Evolutionary conservation across 176 grass and related monocot species (phyloP).

Genomic region (Paspalum notatum): DNA sequence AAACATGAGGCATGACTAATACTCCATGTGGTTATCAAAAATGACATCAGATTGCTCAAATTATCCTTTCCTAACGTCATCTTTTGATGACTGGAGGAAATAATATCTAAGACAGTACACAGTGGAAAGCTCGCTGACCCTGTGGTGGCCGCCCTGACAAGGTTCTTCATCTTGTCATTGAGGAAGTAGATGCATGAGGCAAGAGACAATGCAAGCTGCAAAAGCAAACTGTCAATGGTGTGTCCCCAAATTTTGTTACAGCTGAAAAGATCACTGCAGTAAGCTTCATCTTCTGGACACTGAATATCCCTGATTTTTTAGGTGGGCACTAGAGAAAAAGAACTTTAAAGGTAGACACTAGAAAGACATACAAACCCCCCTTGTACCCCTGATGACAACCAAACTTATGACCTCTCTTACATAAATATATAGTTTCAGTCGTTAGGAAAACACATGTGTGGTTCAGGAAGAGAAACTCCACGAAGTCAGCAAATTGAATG

Average conservation of each 20-base stretch:
- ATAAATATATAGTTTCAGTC: not conserved
- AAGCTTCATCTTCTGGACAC: not conserved
- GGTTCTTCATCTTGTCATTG: conserved; percentile 91
- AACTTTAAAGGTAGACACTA: not conserved
- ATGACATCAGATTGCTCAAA: no score
- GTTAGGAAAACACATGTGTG: not conserved
- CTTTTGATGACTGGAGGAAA: no score
- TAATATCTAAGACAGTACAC: conserved; percentile 9
- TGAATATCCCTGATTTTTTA: not conserved
- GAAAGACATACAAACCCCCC: not conserved
- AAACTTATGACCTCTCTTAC: not conserved
- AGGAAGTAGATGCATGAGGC: conserved; percentile 86
- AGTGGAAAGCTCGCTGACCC: conserved; percentile 62
- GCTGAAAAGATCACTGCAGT: not conserved
- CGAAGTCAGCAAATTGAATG: not conserved
- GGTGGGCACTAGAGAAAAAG: not conserved
- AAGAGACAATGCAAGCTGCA: conserved; percentile 79
- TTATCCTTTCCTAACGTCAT: no score
- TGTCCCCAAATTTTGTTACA: not conserved
- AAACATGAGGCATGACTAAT: not conserved
- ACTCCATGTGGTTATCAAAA: no score
- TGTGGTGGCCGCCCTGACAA: conserved; percentile 66
- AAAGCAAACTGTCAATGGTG: conserved; percentile 23
- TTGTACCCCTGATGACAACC: not conserved
- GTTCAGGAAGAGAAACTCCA: not conserved